phyloP scores from a whole-genome alignment of 1,139 yeast species.

The Saccharomyces pastorianus region DNA sequence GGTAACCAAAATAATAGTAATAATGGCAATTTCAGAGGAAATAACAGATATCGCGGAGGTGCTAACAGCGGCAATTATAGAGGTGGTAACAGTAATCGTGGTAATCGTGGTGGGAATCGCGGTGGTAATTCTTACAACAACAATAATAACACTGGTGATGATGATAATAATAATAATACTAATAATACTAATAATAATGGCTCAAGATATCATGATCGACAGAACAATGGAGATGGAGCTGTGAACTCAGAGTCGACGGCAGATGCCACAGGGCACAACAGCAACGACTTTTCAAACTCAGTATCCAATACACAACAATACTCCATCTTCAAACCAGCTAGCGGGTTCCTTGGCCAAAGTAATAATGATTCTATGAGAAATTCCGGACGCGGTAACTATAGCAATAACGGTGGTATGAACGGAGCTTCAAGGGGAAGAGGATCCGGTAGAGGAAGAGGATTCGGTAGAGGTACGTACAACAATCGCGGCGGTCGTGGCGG shows the following conservation, averaged over 20 bases:
- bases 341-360: constrained; percentile 17
- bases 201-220: not conserved
- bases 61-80: constrained; percentile 8
- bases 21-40: constrained; percentile 8
- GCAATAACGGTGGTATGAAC: constrained; percentile 8
- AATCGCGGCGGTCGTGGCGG: constrained; percentile 3
- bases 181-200: constrained; percentile 2
- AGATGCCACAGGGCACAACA: not conserved
- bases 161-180: not conserved
- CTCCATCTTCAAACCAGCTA: constrained; percentile 25
- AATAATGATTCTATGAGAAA: constrained; percentile 4
- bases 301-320: constrained; percentile 9
- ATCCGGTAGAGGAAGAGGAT: constrained; percentile 8
- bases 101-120: constrained; percentile 11
- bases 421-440: constrained; percentile 14
- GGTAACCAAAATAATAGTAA: constrained; percentile 9
- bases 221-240: not conserved
- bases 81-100: constrained; percentile 6
- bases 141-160: not conserved
- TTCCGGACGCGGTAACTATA: constrained; percentile 4
- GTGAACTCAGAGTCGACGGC: not conserved
- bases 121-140: constrained; percentile 3
- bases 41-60: constrained; percentile 5
- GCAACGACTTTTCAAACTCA: not conserved
- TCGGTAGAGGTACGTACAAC: constrained; percentile 2